Conservation (phyloP, 1,139 yeast species). For the Yamadazyma atmosphaerica region DNA sequence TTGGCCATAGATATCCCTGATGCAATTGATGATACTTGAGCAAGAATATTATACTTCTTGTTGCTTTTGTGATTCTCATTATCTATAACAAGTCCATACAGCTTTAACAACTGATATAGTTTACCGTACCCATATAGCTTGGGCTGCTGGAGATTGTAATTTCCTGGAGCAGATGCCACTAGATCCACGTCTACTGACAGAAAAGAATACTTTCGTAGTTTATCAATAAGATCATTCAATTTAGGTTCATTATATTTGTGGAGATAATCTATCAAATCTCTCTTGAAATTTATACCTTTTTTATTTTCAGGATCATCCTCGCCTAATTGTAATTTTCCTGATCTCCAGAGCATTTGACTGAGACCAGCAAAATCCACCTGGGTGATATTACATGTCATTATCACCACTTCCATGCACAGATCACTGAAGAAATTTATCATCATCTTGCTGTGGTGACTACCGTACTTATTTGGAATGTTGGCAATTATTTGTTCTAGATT, state of each 20-base stretch:
- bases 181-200: constrained; percentile 49
- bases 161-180: constrained; percentile 59
- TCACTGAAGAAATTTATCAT: constrained; percentile 56
- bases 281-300: constrained; percentile 24
- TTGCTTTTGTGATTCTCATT: constrained; percentile 17
- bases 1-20: constrained; percentile 44
- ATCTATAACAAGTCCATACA: constrained; percentile 27
- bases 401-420: constrained; percentile 45
- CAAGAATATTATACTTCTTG: constrained; percentile 21
- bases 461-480: constrained; percentile 33
- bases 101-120: constrained; percentile 40
- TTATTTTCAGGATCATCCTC: constrained; percentile 3
- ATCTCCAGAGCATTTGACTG: constrained; percentile 67
- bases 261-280: constrained; percentile 45
- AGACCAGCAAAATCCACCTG: constrained; percentile 53
- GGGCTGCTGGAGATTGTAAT: constrained; percentile 18
- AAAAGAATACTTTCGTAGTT: constrained; percentile 42
- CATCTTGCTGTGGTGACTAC: constrained; percentile 68
- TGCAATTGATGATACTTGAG: constrained; percentile 64
- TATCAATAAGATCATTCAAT: constrained; percentile 27
- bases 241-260: constrained; percentile 34
- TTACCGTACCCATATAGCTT: constrained; percentile 51
- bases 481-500: constrained; percentile 34
- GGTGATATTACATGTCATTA: constrained; percentile 62
- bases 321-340: constrained; percentile 41